These are phyloP conservation scores for Rubus parviflorus DNA, from an alignment of 306 rosid genomes.

Conservation along the genomic window DNA sequence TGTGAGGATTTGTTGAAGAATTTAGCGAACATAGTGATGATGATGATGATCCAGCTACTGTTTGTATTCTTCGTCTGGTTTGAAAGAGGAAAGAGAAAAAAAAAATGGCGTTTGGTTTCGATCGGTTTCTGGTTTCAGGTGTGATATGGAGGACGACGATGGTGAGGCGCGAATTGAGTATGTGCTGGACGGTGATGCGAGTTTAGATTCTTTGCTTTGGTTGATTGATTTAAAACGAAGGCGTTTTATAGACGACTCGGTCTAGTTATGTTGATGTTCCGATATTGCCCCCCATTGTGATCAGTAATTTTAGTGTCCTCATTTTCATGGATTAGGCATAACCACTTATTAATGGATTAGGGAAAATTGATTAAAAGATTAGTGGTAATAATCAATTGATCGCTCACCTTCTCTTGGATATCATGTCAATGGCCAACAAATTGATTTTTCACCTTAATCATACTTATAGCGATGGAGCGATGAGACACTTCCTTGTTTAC, in stretches of 20 bases:
- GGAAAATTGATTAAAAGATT: too few relatives aligned
- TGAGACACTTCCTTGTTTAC: too few relatives aligned
- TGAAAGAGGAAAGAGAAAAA: background rate
- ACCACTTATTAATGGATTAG: too few relatives aligned
- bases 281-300: too few relatives aligned
- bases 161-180: slow-evolving; percentile 23
- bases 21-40: slow-evolving; percentile 59
- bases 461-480: too few relatives aligned
- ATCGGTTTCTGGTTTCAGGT: background rate
- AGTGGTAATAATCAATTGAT: too few relatives aligned
- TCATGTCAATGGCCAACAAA: too few relatives aligned
- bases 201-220: slow-evolving; percentile 6
- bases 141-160: slow-evolving; percentile 27
- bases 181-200: slow-evolving; percentile 35
- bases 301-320: too few relatives aligned
- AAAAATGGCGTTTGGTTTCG: background rate
- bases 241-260: background rate
- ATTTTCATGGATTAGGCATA: too few relatives aligned
- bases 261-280: background rate
- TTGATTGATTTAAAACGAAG: background rate
- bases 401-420: too few relatives aligned
- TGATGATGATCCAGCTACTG: background rate
- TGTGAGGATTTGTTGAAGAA: slow-evolving; percentile 43
- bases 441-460: too few relatives aligned
- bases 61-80: slow-evolving; percentile 21